Evolutionary conservation across 202 grass and related monocot genomes (phyloP).

Genomic region (Schoenoplectus triqueter): DNA sequence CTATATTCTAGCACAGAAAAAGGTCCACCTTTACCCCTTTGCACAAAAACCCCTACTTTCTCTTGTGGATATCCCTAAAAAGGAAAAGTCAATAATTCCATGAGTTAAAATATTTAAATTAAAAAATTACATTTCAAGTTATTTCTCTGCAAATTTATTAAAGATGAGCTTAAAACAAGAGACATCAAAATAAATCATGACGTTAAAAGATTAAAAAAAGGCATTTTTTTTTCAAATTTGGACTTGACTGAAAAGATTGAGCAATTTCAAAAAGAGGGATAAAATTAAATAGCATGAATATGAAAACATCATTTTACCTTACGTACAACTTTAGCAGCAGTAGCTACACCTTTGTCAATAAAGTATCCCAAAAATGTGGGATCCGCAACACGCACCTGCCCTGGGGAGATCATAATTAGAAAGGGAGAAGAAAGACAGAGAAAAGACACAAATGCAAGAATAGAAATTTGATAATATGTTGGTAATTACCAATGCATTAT

Average conservation of each 20-base stretch:
- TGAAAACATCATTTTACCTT: constrained; percentile 48
- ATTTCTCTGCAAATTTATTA: constrained; percentile 8
- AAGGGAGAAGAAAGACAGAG: constrained; percentile 36
- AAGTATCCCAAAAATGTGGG: constrained; percentile 87
- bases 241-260: not conserved
- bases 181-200: not conserved
- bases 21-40: constrained; percentile 79
- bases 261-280: constrained; percentile 17
- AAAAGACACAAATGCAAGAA: not conserved
- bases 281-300: constrained; percentile 17
- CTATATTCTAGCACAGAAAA: constrained; percentile 86
- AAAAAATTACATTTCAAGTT: not conserved
- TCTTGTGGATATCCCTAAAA: constrained; percentile 77
- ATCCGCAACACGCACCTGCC: constrained; percentile 87
- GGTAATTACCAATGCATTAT: constrained; percentile 69
- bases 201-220: not conserved
- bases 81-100: constrained; percentile 32
- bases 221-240: not conserved
- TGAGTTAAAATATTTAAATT: not conserved
- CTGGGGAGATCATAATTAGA: constrained; percentile 41
- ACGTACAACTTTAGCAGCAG: constrained; percentile 83
- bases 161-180: not conserved
- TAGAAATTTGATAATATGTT: constrained; percentile 18
- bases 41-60: constrained; percentile 97
- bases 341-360: constrained; percentile 76